Base-by-base conservation (phyloP, 768 basidiomycete species). In the Russula olivacea region DNA sequence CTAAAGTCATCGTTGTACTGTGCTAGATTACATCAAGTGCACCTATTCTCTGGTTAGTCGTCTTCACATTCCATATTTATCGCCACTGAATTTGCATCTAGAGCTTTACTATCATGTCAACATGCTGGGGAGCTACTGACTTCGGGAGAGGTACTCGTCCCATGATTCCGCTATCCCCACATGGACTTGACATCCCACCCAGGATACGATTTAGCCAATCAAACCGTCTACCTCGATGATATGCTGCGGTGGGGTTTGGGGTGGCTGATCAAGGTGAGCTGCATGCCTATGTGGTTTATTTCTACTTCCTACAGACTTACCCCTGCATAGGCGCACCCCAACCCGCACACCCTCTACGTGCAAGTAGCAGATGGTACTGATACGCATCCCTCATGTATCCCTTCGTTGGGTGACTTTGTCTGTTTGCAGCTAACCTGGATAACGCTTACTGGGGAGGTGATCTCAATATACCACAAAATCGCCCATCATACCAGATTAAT, bases 391-490 rank as follows among this genome's bases (percentile, higher is more conserved):
- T 32, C 47, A 43, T 25, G 50, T 54, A 55, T 21, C 21, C 19
- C 56, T 28, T 48, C 57, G n/a, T 56, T 38, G 61, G n/a, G n/a
- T 50, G 9, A 40, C 52, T 19, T 45, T 32, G 28, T 49, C 25
- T 38, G 34, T 28, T 23, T 30, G 25, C 30, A 86, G 88, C 77
- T 28, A 74, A 82, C 59, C 70, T 81, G 21, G 89, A 93, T 71
- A 81, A 89, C 68, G 79, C 79, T 2, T 98, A 97, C 71, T 96
- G 94, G 93, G 94, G 92, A 63, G 91, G 88, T 12, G 94, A 97
- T 68, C 79, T 78, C 52, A 78, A 78, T 61, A 90, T 97, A 55
- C 93, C 93, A 12, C 74, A 74, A 17, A 83, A 85, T 25, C 84
- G 95, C 41, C 83, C 87, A 1, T 83, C 88, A 1, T 94, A 83